These are phyloP conservation scores for Saksenaea vasiformis DNA, from an alignment of 371 early-diverging fungal genomes.

Conservation along the genomic window DNA sequence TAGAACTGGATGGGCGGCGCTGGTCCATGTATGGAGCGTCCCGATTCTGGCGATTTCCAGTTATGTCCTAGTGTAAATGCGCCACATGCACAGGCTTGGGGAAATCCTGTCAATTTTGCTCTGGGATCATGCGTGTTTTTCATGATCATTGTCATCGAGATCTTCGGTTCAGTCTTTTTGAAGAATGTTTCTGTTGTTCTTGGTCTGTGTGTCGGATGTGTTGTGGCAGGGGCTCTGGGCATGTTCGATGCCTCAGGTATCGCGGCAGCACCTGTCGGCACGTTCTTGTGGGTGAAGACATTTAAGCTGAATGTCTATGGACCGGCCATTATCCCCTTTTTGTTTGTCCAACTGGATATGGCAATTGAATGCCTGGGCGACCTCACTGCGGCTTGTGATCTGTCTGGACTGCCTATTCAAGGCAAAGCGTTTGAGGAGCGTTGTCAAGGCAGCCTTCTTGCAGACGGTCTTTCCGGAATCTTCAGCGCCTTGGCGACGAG, in stretches of 20 bases:
- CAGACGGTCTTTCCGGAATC: slow-evolving; percentile 56
- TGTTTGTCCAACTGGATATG: slow-evolving; percentile 55
- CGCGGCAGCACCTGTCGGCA: slow-evolving; percentile 50
- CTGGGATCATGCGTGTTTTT: slow-evolving; percentile 58
- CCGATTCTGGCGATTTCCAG: slow-evolving; percentile 27
- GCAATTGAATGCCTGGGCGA: slow-evolving; percentile 60
- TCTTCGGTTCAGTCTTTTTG: slow-evolving; percentile 60
- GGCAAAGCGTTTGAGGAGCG: slow-evolving; percentile 60
- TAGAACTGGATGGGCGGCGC: slow-evolving; percentile 54
- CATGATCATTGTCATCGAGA: slow-evolving; percentile 56
- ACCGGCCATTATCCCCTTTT: slow-evolving; percentile 59
- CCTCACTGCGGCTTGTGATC: slow-evolving; percentile 63
- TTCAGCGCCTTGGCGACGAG: slow-evolving; percentile 55
- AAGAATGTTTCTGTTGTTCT: slow-evolving; percentile 60
- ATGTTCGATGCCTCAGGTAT: slow-evolving; percentile 52
- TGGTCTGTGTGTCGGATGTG: slow-evolving; percentile 56
- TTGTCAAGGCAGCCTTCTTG: slow-evolving; percentile 61
- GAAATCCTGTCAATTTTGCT: slow-evolving; percentile 47
- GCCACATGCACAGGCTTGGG: slow-evolving; percentile 60
- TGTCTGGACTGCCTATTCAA: slow-evolving; percentile 55
- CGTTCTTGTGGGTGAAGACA: slow-evolving; percentile 61
- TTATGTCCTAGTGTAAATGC: slow-evolving; percentile 44
- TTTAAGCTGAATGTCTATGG: slow-evolving; percentile 54
- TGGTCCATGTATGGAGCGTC: slow-evolving; percentile 45
- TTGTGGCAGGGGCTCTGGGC: slow-evolving; percentile 57